Evolutionary conservation across 2,329 filamentous ascomycete genomes (phyloP), one percentile per base, ranked within the genome.

Genomic region (Talaromyces atroroseus): DNA sequence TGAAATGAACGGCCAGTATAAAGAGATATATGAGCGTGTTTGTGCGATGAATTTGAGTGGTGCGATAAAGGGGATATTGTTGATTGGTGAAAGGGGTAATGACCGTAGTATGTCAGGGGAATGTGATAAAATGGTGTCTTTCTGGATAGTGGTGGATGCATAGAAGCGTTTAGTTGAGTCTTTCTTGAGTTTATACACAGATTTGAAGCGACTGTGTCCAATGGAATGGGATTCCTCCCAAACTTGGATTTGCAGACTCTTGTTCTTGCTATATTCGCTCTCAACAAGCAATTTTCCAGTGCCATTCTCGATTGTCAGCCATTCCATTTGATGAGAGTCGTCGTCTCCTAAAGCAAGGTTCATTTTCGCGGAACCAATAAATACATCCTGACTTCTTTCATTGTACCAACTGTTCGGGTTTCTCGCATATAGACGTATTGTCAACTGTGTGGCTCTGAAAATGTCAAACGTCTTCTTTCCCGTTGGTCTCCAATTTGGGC

Each of bases 51-150:
- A 47, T 16, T 20, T 47, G 20, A 54, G 52, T 21, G 52, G 52
- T 20, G 40, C 52, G 14, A 54, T 36, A 47, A 54, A 54, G 18
- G 29, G 52, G 40, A 1, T 54, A 23, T 34, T 54, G 40, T 51
- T 51, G 18, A 51, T 51, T 38, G 49, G 49, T 24, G 32, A 51
- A 40, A 51, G 49, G 49, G n/a, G n/a, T n/a, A 51, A 40, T 24
- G 49, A 40, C 34, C 40, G 32, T 51, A 24, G 10, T 23, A 40
- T 29, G 21, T 38, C 49, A n/a, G n/a, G n/a, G 49, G 11, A 51
- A 18, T 51, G 32, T 26, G 32, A 32, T 51, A 38, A 26, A 2
- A 24, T 40, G 49, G 18, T 29, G 32, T 5, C 49, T 51, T 40
- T 51, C 32, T 23, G 32, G 26, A 51, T 51, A 16, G 3, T 23